A percentile compares a stretch with the other conserved stretches of the same genome.
Conservation (phyloP, 768 basidiomycete species). For the Jaapia argillacea region DNA sequence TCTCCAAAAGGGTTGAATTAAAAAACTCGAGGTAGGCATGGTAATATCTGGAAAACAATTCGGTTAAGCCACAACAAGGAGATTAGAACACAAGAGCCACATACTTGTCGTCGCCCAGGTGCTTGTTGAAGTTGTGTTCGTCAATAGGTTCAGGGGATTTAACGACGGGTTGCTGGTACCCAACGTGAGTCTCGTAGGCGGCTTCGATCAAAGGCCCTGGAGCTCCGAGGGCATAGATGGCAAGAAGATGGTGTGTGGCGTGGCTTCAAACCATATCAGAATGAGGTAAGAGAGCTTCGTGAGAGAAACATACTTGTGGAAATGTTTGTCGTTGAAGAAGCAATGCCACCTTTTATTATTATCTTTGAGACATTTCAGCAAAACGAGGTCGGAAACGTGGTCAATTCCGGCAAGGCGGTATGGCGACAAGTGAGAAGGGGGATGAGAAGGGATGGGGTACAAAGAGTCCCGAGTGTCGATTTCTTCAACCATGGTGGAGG, state of each 20-base stretch:
- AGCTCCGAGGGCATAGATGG: constrained; percentile 54
- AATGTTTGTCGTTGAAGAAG: constrained; percentile 24
- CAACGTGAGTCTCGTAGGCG: constrained; percentile 30
- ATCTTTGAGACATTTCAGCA: constrained; percentile 14
- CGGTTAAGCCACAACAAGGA: background rate
- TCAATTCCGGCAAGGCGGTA: constrained; percentile 23
- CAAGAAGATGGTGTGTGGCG: constrained; percentile 44
- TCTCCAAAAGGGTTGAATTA: constrained; percentile 24
- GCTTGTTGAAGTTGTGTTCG: constrained; percentile 36
- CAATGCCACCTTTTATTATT: constrained; percentile 23
- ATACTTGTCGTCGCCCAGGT: constrained; percentile 49
- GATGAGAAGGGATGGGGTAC: constrained; percentile 17
- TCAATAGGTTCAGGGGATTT: constrained; percentile 36
- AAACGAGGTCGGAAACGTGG: constrained; percentile 18
- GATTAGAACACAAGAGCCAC: constrained; percentile 8
- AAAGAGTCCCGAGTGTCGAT: too few species aligned
- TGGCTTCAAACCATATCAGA: constrained; percentile 26
- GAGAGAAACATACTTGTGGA: constrained; percentile 23
- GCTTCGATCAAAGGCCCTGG: constrained; percentile 28
- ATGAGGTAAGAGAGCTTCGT: background rate
- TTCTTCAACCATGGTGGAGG: constrained; percentile 11
- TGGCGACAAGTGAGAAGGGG: constrained; percentile 24
- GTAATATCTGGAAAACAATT: constrained; percentile 36
- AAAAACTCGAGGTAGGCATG: constrained; percentile 52
- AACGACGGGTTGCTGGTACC: constrained; percentile 26